phyloP scores from a whole-genome alignment of 768 basidiomycete genomes.

The Artomyces pyxidatus region DNA sequence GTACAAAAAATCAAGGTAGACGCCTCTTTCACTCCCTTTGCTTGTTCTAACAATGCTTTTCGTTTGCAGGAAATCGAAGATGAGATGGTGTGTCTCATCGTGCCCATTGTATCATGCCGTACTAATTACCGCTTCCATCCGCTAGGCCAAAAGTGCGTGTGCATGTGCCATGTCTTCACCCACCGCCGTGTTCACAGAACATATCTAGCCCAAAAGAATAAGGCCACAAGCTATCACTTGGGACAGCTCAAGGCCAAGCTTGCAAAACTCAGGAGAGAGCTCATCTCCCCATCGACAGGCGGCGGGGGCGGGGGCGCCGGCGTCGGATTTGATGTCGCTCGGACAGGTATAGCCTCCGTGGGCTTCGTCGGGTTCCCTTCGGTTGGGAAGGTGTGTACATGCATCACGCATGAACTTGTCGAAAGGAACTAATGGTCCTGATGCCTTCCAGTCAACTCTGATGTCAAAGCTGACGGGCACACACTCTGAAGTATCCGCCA shows the following conservation, averaged over 20 bases:
- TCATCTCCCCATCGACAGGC: slow-evolving; percentile 69
- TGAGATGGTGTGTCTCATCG: slow-evolving; percentile 71
- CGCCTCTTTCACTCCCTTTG: slow-evolving; percentile 16
- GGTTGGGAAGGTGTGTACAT: slow-evolving; percentile 71
- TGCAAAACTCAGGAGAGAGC: slow-evolving; percentile 91
- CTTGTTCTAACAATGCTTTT: slow-evolving; percentile 8
- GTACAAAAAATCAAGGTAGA: slow-evolving; percentile 81
- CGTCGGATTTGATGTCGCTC: slow-evolving; percentile 94
- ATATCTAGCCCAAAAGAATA: slow-evolving; percentile 82
- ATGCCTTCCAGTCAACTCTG: slow-evolving; percentile 59
- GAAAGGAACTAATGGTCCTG: slow-evolving; percentile 6
- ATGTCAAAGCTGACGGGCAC: slow-evolving; percentile 98
- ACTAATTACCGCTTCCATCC: slow-evolving; percentile 20
- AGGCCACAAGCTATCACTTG: slow-evolving; percentile 92
- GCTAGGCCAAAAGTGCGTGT: slow-evolving; percentile 73
- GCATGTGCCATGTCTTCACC: slow-evolving; percentile 6
- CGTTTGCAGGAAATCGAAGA: slow-evolving; percentile 78
- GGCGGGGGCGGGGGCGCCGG: slow-evolving; percentile 86
- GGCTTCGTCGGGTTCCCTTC: slow-evolving; percentile 91
- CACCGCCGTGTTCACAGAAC: slow-evolving; percentile 11
- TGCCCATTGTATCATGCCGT: slow-evolving; percentile 7
- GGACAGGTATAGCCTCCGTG: slow-evolving; percentile 95
- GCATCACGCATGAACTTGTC: background rate
- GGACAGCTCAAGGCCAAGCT: slow-evolving; percentile 98
- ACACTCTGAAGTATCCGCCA: slow-evolving; percentile 90